Evolutionary conservation across 331 rosid species (phyloP), one percentile per base, ranked within the genome.

Genomic region (Prunus yedoensis): DNA sequence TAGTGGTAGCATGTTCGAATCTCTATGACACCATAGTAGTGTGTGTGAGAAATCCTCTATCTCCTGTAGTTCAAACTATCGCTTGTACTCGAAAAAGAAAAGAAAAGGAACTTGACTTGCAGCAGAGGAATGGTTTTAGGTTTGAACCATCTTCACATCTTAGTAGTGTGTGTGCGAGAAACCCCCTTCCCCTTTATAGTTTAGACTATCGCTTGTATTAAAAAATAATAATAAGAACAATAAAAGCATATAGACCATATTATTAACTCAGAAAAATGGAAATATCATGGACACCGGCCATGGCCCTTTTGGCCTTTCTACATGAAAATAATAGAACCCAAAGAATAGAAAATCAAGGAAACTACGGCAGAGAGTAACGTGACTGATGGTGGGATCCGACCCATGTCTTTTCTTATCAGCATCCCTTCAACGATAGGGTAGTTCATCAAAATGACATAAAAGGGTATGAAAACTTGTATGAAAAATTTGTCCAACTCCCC

Each of bases 401-500:
- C 81, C 17, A 27, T 70, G 68, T 83, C 83, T 71, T 75, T 70
- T 75, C 86, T 70, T n/a, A 83, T 41, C 4, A 74, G 52, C 78
- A 83, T 83, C 38, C 83, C 86, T 38, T 83, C 81, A 17, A 79
- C 61, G 3, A 83, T 51, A 27, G 83, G 83, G 41, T 75, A 75
- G 53, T 71, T 75, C 3, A 75, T 45, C 1, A 54, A 56, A 11
- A 71, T 25, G 28, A 67, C 57, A 67, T 79, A 79, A 20, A 71
- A 28, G 4, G 87, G 27, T 27, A 79, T 75, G 58, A 75, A 79
- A 32, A 78, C 53, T 67, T 83, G 84, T 5, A 79, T 69, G 58
- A 79, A 60, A 75, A 72, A 41, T 53, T 70, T 60, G 49, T 79
- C 78, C 75, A 68, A 49, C 74, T 71, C 71, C 46, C 78, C 80